These are phyloP conservation scores for Kodamaea anthophila DNA, from an alignment of 1,139 yeast genomes.

Conservation along the genomic window DNA sequence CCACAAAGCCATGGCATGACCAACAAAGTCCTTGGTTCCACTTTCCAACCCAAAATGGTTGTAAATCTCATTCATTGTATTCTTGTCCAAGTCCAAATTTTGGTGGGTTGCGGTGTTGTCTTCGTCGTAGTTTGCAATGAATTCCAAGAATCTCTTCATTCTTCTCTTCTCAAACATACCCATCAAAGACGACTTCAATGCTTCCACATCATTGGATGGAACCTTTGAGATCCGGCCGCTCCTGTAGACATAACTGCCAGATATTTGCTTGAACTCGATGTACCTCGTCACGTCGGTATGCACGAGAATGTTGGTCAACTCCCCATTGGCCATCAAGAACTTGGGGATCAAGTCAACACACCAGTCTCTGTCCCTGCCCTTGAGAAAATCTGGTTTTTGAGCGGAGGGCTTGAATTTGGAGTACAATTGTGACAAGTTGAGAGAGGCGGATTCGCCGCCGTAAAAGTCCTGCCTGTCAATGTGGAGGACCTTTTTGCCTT, in stretches of 20 bases:
- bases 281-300: slow-evolving; percentile 95
- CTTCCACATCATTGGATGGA: slow-evolving; percentile 88
- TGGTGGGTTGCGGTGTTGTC: slow-evolving; percentile 77
- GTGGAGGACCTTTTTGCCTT: slow-evolving; percentile 93
- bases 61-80: slow-evolving; percentile 90
- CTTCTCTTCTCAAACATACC: slow-evolving; percentile 95
- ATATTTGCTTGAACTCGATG: slow-evolving; percentile 91
- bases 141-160: slow-evolving; percentile 87
- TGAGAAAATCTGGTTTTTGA: slow-evolving; percentile 61
- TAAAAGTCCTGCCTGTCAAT: slow-evolving; percentile 95
- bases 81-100: slow-evolving; percentile 76
- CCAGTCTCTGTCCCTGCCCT: slow-evolving; percentile 96
- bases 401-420: slow-evolving; percentile 62
- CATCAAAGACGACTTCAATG: slow-evolving; percentile 86
- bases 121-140: slow-evolving; percentile 76
- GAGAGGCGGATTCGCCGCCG: slow-evolving; percentile 77
- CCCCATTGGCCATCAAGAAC: slow-evolving; percentile 97
- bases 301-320: slow-evolving; percentile 86
- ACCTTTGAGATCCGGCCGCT: slow-evolving; percentile 91
- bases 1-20: slow-evolving; percentile 98
- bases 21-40: slow-evolving; percentile 94
- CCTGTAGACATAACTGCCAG: slow-evolving; percentile 91
- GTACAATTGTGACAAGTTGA: slow-evolving; percentile 59
- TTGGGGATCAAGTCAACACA: slow-evolving; percentile 95
- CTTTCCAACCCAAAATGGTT: slow-evolving; percentile 84